A percentile compares a stretch with the other conserved stretches of the same genome.
phyloP scores from a whole-genome alignment of 768 basidiomycete species.

The Hygrophorus pudorinus region DNA sequence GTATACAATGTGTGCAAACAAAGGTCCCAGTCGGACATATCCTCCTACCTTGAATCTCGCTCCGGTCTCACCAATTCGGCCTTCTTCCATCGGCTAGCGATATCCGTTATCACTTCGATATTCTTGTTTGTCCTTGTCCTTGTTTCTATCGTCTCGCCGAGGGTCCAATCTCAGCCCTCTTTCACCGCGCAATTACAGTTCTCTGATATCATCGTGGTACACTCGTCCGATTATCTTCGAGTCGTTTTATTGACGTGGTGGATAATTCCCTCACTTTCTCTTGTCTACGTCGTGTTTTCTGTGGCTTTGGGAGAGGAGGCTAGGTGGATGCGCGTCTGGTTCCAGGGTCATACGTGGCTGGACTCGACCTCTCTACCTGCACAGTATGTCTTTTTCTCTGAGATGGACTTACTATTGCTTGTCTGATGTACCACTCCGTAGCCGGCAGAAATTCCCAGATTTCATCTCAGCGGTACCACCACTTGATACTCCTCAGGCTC shows the following conservation, averaged over 20 bases:
- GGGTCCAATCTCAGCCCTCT: slow-evolving; percentile 28
- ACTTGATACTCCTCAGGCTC: not conserved
- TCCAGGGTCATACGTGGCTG: slow-evolving; percentile 9
- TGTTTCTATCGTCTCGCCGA: slow-evolving; percentile 19
- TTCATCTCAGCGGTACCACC: not conserved
- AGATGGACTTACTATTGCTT: not conserved
- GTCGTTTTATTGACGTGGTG: slow-evolving; percentile 28
- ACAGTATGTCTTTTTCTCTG: slow-evolving; percentile 12
- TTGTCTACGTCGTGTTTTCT: slow-evolving; percentile 27
- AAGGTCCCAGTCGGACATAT: slow-evolving; percentile 16
- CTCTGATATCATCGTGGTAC: slow-evolving; percentile 24
- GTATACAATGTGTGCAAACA: slow-evolving; percentile 22
- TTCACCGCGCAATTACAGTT: slow-evolving; percentile 33
- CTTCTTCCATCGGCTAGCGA: slow-evolving; percentile 48
- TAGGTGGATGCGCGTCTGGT: slow-evolving; percentile 27
- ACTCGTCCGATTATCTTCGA: slow-evolving; percentile 14
- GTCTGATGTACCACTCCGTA: not conserved
- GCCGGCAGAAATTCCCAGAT: not conserved
- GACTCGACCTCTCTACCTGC: slow-evolving; percentile 11
- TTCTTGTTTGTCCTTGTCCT: slow-evolving; percentile 31
- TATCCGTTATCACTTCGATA: slow-evolving; percentile 28
- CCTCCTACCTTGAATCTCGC: slow-evolving; percentile 28
- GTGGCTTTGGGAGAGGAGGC: slow-evolving; percentile 30
- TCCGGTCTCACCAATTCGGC: slow-evolving; percentile 31
- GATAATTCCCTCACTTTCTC: slow-evolving; percentile 27